Evolutionary conservation across 2,329 filamentous ascomycete species (phyloP), one percentile per base, ranked within the genome.

Genomic region (Ambrosiella xylebori): DNA sequence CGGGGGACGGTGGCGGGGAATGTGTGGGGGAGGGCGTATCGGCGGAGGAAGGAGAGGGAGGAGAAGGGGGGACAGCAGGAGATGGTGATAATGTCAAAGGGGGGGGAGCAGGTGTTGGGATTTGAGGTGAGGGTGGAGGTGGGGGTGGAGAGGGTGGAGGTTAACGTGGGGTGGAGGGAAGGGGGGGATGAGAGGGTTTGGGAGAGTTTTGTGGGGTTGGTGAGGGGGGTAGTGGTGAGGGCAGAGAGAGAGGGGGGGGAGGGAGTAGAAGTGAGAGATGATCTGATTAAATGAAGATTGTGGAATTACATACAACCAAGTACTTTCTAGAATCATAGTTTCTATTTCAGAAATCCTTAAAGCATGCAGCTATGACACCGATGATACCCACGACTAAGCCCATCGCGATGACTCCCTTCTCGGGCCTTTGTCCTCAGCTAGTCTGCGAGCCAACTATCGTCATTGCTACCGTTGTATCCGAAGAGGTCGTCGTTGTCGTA

Each of bases 191-290:
- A 78, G 15, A 75, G 82, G 0, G 66, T 93, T 0, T 95, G 91
- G 68, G 86, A 94, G 70, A 96, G 90, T 66, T 88, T 98, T 62
- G 85, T 82, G 61, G 89, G 88, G 0, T 88, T 90, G 73, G 62
- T 94, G 50, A 86, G 82, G 68, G 56, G 49, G 15, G 50, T 38
- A 11, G 8, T 47, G n/a, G n/a, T 2, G n/a, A 17, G 2, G 9
- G n/a, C 19, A 4, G 7, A 15, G n/a, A 5, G 19, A 2, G 2
- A 4, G 7, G 3, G n/a, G n/a, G 19, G 11, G 2, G 40, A 3
- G 11, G n/a, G 44, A 2, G 19, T 2, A 17, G 13, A 47, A 17
- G n/a, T 8, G 7, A 17, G 8, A 47, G n/a, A 41, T 12, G 11
- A n/a, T 41, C 40, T 41, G 27, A 27, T 27, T 27, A 27, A 3